Evolutionary conservation across 495 filamentous ascomycete species (phyloP), one percentile per base, ranked within the genome.

Genomic region (Xylaria bambusicola): DNA sequence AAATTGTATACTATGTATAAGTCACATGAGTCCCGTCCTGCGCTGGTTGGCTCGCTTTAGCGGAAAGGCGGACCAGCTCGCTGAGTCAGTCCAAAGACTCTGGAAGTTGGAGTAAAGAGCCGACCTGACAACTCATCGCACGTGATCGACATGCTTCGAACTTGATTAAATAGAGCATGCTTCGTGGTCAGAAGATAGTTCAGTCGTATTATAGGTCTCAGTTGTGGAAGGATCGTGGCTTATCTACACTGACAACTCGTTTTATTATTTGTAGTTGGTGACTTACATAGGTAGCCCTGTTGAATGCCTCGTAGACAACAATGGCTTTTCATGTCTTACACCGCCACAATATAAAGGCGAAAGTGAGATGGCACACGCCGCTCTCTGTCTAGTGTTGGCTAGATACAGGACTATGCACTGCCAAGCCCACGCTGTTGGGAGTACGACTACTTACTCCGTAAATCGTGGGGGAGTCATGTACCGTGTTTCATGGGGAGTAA

Each of bases 21-120:
- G 33, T 24, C 21, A 18, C 13, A n/a, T n/a, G 36, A 53, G 24
- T 18, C 2, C 51, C 6, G 35, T 17, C 15, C 20, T 18, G 33
- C 12, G 27, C 35, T 41, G 35, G 50, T 52, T 52, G 50, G 50
- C 35, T 52, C 50, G 50, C 50, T 52, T 41, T 27, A 21, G 18
- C 21, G 50, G 13, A 33, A 52, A 31, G 52, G 17, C 24, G 38
- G 26, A 54, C 17, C 15, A 33, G 7, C 40, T 44, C 17, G 38
- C 48, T 51, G 48, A 51, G 48, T 51, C 48, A 51, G 48, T 36
- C 29, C 1, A 36, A 31, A 36, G 48, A 33, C 48, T 36, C 36
- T 15, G 9, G 2, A 21, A 51, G 48, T 51, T 51, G 48, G 48
- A 15, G 48, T 5, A 33, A 5, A 49, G 17, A 10, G 15, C 18